Percentiles rank a stretch among this genome's conserved stretches.
Evolutionary conservation across 108 stramenopile genomes (phyloP).

Genomic region (Cyclotella baltica): DNA sequence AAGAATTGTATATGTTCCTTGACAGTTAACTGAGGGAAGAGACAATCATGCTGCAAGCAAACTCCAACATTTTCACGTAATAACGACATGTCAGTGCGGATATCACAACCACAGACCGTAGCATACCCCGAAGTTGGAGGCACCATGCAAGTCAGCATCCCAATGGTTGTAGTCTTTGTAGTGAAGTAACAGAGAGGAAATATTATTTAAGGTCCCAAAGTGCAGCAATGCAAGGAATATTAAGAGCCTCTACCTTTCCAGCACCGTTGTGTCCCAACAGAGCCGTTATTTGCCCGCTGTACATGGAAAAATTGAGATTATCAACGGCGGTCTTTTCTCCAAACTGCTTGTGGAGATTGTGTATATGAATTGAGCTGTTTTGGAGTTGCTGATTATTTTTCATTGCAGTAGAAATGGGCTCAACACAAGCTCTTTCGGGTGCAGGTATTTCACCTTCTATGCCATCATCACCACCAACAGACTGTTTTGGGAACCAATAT

Average conservation of each 20-base stretch:
- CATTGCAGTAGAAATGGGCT: constrained; percentile 64
- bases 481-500: constrained; percentile 74
- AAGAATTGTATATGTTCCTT: constrained; percentile 91
- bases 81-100: constrained; percentile 64
- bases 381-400: constrained; percentile 53
- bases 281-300: constrained; percentile 91
- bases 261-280: constrained; percentile 94
- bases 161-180: constrained; percentile 82
- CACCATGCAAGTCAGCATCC: constrained; percentile 94
- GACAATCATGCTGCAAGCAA: constrained; percentile 94
- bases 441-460: constrained; percentile 2
- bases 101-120: constrained; percentile 79
- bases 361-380: constrained; percentile 69
- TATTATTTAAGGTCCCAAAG: background rate
- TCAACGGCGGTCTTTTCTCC: constrained; percentile 95
- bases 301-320: constrained; percentile 87
- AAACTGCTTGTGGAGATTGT: constrained; percentile 74
- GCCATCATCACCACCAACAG: background rate
- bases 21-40: constrained; percentile 89
- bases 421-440: constrained; percentile 54
- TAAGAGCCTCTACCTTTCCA: constrained; percentile 21
- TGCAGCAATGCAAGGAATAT: background rate
- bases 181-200: background rate
- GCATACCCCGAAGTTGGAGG: constrained; percentile 89
- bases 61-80: constrained; percentile 88